phyloP scores from a whole-genome alignment of 2,329 filamentous ascomycete species.

The Aureobasidium lini region DNA sequence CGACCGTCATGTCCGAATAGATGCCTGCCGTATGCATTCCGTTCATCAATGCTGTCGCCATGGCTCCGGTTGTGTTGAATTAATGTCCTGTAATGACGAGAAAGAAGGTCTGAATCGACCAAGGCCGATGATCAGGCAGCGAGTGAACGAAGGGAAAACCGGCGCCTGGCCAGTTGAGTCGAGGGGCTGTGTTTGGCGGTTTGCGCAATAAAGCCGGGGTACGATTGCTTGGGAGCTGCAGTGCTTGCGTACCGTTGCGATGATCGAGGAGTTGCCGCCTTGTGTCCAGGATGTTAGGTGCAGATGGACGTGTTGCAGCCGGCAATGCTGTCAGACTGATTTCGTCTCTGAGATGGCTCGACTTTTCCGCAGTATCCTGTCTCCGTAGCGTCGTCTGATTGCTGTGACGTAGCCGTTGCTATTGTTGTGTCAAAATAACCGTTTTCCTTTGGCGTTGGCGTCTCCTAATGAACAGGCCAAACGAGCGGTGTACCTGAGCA shows the following conservation, averaged over 20 bases:
- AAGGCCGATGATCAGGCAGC: neutral
- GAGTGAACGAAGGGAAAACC: neutral
- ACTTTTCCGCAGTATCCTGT: neutral
- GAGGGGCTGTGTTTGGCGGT: constrained; percentile 11
- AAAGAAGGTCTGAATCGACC: neutral
- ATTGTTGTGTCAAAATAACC: constrained; percentile 11
- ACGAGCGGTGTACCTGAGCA: constrained; percentile 5
- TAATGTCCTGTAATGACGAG: constrained; percentile 15
- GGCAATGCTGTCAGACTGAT: neutral
- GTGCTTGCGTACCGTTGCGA: neutral
- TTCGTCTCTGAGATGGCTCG: neutral
- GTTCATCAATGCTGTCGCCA: constrained; percentile 12
- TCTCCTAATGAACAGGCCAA: constrained; percentile 9
- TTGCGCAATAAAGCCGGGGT: constrained; percentile 4
- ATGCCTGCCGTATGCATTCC: constrained; percentile 74
- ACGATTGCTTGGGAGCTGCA: neutral
- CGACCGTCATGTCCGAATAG: constrained; percentile 86
- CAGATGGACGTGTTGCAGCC: neutral
- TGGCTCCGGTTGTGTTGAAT: constrained; percentile 25
- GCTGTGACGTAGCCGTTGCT: constrained; percentile 12
- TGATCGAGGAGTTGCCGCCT: neutral
- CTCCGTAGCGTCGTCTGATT: neutral
- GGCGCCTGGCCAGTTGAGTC: constrained; percentile 1
- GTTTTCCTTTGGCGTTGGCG: constrained; percentile 8
- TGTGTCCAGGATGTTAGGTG: neutral